A percentile compares a stretch with the other conserved stretches of the same genome.
phyloP scores from a whole-genome alignment of 768 basidiomycete species.

The Boletus vinaceobasis region DNA sequence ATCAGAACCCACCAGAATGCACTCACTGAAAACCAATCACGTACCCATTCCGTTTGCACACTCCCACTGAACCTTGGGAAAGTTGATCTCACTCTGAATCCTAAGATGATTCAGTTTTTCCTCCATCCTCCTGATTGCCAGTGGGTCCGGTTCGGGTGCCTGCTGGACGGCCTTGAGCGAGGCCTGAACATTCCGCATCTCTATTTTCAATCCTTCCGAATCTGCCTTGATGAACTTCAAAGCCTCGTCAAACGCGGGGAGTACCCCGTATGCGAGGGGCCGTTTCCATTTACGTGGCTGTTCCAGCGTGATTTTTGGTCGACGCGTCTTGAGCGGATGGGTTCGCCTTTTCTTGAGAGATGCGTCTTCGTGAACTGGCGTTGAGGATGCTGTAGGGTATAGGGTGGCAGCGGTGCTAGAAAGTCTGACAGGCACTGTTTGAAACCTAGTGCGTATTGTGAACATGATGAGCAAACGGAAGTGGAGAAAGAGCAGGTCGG shows the following conservation, averaged over 20 bases:
- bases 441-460: slow-evolving; percentile 9
- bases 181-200: slow-evolving; percentile 21
- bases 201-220: slow-evolving; percentile 43
- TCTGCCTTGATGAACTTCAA: slow-evolving; percentile 66
- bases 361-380: slow-evolving; percentile 1
- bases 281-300: slow-evolving; percentile 61
- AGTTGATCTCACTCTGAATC: slow-evolving; percentile 77
- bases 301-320: slow-evolving; percentile 51
- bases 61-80: slow-evolving; percentile 79
- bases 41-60: slow-evolving; percentile 76
- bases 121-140: slow-evolving; percentile 42
- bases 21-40: slow-evolving; percentile 26
- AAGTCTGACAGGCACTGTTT: slow-evolving; percentile 2
- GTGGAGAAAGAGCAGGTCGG: background rate
- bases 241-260: slow-evolving; percentile 85
- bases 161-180: slow-evolving; percentile 18
- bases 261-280: slow-evolving; percentile 56
- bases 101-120: slow-evolving; percentile 59
- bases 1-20: background rate
- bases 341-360: slow-evolving; percentile 2
- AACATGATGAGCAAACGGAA: slow-evolving; percentile 15
- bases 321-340: slow-evolving; percentile 30
- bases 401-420: slow-evolving; percentile 6
- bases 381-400: slow-evolving; percentile 9
- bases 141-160: slow-evolving; percentile 31